Evolutionary conservation across 2,329 filamentous ascomycete genomes (phyloP), one percentile per base, ranked within the genome.

Genomic region (Epichloe sibirici): DNA sequence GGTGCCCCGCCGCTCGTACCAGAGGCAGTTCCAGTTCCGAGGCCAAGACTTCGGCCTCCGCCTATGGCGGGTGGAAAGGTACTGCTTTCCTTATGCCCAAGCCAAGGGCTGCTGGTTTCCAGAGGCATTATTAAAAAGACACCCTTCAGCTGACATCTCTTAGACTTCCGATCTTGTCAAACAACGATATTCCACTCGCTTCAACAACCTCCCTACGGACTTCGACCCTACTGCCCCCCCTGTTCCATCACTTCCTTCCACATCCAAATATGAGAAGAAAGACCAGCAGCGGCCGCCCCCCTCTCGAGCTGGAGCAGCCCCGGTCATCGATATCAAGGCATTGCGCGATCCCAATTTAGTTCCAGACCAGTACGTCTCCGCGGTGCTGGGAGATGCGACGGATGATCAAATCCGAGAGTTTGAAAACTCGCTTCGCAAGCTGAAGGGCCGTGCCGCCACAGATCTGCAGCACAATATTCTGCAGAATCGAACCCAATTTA

Each of bases 401-500:
- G 90, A 95, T 61, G 82, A 88, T 57, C 88, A 95, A 58, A 94
- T 96, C 55, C 81, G 81, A 58, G 83, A 86, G 49, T 96, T 86
- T 65, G 87, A 95, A 65, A 75, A 79, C 48, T 82, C 83, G 23
- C 74, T 96, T 44, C 82, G 83, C 57, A 85, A 85, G 61, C 75
- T 93, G 53, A 91, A 91, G 68, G 78, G 79, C 58, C 81, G 87
- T 52, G 90, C 89, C 8, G 85, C 86, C 5, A 78, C 82, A 48
- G 90, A 97, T 61, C 75, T 98, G 23, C 91, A 97, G 68, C 88
- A 94, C 64, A 97, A 90, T 69, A 86, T 98, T 49, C 91, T 95
- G 69, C 90, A 96, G 68, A 98, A 98, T 69, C 83, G 93, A 48
- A 95, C 89, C 0, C 93, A 97, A 63, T 98, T 98, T 65, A 97